These are phyloP conservation scores for Entamoeba histolytica DNA, from an alignment of 208 protist genomes.

Conservation along the genomic window DNA sequence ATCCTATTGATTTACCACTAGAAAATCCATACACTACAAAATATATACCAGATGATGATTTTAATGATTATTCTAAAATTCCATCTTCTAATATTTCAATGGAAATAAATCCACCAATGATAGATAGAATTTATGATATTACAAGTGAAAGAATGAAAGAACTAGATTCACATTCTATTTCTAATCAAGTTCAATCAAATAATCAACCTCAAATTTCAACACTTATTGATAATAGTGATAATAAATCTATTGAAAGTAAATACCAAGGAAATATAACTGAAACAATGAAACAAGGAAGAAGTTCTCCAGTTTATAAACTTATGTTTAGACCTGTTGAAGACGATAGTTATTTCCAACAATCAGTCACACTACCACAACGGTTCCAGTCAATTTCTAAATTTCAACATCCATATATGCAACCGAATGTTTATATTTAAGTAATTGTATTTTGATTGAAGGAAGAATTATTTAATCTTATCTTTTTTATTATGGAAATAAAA, in stretches of 20 bases:
- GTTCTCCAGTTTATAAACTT: not conserved
- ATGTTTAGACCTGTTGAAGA: not conserved
- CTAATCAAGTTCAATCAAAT: no score
- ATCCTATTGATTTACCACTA: not conserved
- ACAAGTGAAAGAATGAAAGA: not conserved
- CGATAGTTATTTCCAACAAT: not conserved
- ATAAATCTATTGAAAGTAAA: not conserved
- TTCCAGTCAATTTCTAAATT: no score
- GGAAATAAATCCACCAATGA: no score
- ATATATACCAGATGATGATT: no score
- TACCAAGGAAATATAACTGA: not conserved
- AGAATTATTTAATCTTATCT: no score
- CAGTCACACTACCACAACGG: not conserved
- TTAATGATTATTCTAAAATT: not conserved
- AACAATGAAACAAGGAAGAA: not conserved
- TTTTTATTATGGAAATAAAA: no score
- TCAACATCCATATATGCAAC: no score
- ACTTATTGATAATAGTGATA: not conserved
- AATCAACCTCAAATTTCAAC: no score
- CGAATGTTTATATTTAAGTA: no score
- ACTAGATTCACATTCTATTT: not conserved
- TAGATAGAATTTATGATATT: not conserved
- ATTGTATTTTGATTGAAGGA: no score
- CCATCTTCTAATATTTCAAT: no score
- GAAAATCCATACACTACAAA: not conserved